Evolutionary conservation across 2,329 filamentous ascomycete genomes (phyloP), one percentile per base, ranked within the genome.

Genomic region (Neodidymelliopsis sp.): DNA sequence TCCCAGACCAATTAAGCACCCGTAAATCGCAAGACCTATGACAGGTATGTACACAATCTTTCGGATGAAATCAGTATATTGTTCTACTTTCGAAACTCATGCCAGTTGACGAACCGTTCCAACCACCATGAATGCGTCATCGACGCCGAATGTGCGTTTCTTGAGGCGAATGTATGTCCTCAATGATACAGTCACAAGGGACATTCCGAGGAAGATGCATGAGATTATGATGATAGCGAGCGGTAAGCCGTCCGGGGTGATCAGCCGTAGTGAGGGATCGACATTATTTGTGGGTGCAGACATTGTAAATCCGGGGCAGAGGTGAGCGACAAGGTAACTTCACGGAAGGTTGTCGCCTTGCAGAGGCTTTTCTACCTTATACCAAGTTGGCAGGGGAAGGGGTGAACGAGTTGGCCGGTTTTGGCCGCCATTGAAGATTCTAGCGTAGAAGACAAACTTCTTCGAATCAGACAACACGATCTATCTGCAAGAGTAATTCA

Each of bases 221-320:
- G 54, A 55, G 3, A 59, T 34, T 6, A 39, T 24, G 12, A 59
- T 27, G 31, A 59, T 55, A 11, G 54, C 51, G 13, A 59, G 54
- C 12, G 56, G 54, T 4, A 59, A 31, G 12, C 51, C 54, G 35
- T 51, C 37, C 7, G 49, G 51, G 5, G 19, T 6, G 7, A 57
- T 55, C 11, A 52, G 28, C 29, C 45, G 50, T n/a, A 27, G 29
- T 4, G 19, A 37, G 2, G 49, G 53, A 46, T 57, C 45, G 11
- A 52, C 40, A 12, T n/a, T 8, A 12, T n/a, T 20, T 5, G 30
- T 19, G 4, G 37, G 15, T 9, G 20, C n/a, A 4, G 37, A 30
- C 37, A 40, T 40, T 7, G 25, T 28, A 13, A 9, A 20, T 20
- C 4, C 2, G 15, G 16, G 4, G 10, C 9, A 20, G 7, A 2